phyloP scores from a whole-genome alignment of 78 protist genomes.

The Anaeramoeba flamelloides region DNA sequence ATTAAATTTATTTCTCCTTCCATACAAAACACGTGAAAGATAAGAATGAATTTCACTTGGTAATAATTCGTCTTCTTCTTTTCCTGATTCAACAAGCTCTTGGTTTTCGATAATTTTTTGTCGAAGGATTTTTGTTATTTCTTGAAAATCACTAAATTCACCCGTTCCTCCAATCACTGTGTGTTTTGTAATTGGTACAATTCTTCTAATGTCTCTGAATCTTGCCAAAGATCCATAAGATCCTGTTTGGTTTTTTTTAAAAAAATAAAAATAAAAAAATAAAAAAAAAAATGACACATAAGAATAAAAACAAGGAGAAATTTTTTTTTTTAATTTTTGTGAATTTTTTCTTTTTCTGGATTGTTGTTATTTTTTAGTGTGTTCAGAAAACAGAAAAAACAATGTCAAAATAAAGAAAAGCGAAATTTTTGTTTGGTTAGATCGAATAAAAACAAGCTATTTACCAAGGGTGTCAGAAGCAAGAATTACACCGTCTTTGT shows the following conservation, averaged over 20 bases:
- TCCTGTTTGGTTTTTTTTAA: too few relatives aligned
- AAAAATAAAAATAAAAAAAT: too few relatives aligned
- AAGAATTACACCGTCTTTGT: constrained; percentile 22
- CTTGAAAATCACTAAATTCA: constrained; percentile 71
- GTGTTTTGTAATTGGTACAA: constrained; percentile 23
- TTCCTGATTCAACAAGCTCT: neutral
- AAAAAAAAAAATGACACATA: too few relatives aligned
- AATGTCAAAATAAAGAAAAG: too few relatives aligned
- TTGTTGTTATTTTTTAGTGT: too few relatives aligned
- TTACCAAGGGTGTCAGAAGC: constrained; percentile 22
- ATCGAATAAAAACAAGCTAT: neutral
- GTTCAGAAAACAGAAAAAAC: too few relatives aligned
- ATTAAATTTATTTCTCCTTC: constrained; percentile 45
- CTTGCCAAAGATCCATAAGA: constrained; percentile 78
- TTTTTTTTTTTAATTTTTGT: too few relatives aligned
- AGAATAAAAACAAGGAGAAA: too few relatives aligned
- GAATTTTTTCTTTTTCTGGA: too few relatives aligned
- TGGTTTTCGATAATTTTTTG: neutral
- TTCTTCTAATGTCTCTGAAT: constrained; percentile 41
- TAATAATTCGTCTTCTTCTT: constrained; percentile 29
- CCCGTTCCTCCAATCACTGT: constrained; percentile 60
- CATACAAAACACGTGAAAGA: constrained; percentile 51
- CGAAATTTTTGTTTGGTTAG: too few relatives aligned
- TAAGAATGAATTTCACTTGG: constrained; percentile 41
- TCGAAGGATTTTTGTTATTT: constrained; percentile 28